A percentile compares a stretch with the other conserved stretches of the same genome.
phyloP scores from a whole-genome alignment of 1,284 basidiomycete species.

The Entoloma clypeatum region DNA sequence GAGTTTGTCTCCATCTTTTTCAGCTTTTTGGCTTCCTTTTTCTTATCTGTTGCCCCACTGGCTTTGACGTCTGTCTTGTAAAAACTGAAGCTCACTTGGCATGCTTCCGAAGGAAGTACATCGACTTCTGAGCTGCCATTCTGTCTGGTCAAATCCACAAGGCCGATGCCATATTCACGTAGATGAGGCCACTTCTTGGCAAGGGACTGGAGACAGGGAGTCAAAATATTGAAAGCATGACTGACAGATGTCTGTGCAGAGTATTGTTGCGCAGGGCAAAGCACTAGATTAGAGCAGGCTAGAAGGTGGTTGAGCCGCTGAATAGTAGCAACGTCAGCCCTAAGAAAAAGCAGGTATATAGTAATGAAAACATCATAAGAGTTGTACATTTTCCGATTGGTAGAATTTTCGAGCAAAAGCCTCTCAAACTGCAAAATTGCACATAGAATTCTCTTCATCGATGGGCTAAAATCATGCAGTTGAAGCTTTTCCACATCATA shows the following conservation, averaged over 20 bases:
- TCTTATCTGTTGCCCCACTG: conserved; percentile 39
- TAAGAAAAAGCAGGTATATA: conserved; percentile 8
- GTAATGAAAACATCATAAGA: conserved; percentile 81
- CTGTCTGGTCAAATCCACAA: conserved; percentile 61
- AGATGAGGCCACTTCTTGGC: conserved; percentile 73
- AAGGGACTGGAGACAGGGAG: conserved; percentile 67
- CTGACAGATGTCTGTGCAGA: conserved; percentile 78
- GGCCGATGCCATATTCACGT: conserved; percentile 68
- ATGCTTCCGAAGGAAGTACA: conserved; percentile 59
- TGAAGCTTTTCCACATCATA: conserved; percentile 86
- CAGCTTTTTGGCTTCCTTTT: conserved; percentile 39
- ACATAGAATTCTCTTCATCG: conserved; percentile 74
- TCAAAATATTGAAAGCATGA: conserved; percentile 73
- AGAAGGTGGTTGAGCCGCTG: conserved; percentile 89
- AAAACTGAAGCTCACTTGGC: conserved; percentile 74
- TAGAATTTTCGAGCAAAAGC: conserved; percentile 94
- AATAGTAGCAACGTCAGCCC: conserved; percentile 16
- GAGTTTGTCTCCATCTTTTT: conserved; percentile 40
- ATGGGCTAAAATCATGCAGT: conserved; percentile 72
- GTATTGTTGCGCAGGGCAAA: conserved; percentile 94
- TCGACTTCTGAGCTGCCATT: conserved; percentile 53
- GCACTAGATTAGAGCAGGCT: conserved; percentile 85
- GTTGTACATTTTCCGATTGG: conserved; percentile 94
- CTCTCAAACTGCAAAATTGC: conserved; percentile 88
- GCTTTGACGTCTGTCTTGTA: conserved; percentile 51